A percentile compares a stretch with the other conserved stretches of the same genome.
Evolutionary conservation across 164 flowering plant species (phyloP).

Genomic region (Kalanchoe fedtschenkoi): DNA sequence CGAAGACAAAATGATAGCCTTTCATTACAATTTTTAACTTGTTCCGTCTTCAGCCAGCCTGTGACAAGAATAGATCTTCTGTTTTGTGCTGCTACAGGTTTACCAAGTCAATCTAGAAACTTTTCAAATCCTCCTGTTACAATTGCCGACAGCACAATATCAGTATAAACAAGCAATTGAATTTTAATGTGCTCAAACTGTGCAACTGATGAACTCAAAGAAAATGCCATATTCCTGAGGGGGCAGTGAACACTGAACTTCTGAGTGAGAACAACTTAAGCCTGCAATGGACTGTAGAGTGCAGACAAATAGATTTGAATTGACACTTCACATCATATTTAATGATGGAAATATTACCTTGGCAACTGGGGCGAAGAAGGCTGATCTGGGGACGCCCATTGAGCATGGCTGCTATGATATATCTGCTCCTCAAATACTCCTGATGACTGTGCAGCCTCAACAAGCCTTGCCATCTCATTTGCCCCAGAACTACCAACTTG

Average conservation of each 20-base stretch:
- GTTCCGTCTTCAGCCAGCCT: background rate
- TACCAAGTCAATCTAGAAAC: background rate
- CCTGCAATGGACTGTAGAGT: too few species aligned
- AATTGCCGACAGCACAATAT: background rate
- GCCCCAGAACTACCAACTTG: constrained; percentile 40
- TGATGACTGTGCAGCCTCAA: constrained; percentile 36
- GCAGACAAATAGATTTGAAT: background rate
- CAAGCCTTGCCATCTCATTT: constrained; percentile 35
- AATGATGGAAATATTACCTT: constrained; percentile 37
- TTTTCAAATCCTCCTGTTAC: background rate
- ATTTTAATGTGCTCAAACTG: background rate
- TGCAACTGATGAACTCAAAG: background rate
- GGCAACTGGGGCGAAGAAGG: constrained; percentile 68
- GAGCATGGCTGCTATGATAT: constrained; percentile 35
- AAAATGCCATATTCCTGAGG: background rate
- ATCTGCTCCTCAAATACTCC: constrained; percentile 43
- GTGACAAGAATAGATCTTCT: background rate
- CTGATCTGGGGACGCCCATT: constrained; percentile 61
- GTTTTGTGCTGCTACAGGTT: background rate
- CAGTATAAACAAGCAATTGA: background rate
- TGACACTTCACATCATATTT: background rate
- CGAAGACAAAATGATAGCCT: background rate
- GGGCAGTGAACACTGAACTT: background rate
- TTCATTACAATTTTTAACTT: background rate
- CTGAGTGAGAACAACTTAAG: background rate